These are phyloP conservation scores for Lichtheimia hyalospora DNA, from an alignment of 371 early-diverging fungal genomes.

Conservation along the genomic window DNA sequence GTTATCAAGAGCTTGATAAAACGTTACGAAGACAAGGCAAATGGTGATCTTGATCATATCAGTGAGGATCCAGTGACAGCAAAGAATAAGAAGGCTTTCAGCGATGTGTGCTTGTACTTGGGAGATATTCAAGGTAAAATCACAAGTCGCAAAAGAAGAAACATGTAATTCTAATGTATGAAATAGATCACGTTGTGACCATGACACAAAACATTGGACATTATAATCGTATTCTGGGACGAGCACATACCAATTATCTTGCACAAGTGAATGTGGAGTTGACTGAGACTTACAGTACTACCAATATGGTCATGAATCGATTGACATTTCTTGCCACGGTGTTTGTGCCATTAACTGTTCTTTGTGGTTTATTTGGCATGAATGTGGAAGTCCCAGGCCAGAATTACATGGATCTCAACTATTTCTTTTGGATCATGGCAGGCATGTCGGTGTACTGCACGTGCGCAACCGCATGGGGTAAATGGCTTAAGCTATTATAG, in stretches of 20 bases:
- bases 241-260: conserved; percentile 83
- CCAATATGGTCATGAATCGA: conserved; percentile 79
- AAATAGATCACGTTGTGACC: conserved; percentile 73
- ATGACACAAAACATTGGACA: conserved; percentile 75
- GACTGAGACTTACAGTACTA: conserved; percentile 73
- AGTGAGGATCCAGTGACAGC: conserved; percentile 6
- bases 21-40: conserved; percentile 59
- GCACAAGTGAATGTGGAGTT: conserved; percentile 83
- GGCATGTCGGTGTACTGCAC: conserved; percentile 40
- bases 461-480: no score
- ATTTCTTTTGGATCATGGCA: conserved; percentile 75
- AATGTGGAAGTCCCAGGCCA: conserved; percentile 63
- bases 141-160: neutral
- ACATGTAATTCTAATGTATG: neutral
- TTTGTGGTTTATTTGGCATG: conserved; percentile 75
- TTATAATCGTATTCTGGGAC: conserved; percentile 74
- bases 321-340: conserved; percentile 82
- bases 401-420: conserved; percentile 53
- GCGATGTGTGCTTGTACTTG: conserved; percentile 70
- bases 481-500: conserved; percentile 3
- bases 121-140: conserved; percentile 86
- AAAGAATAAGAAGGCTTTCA: conserved; percentile 23
- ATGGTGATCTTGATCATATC: conserved; percentile 2
- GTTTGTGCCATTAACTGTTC: conserved; percentile 86
- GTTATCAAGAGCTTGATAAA: conserved; percentile 81